These are phyloP conservation scores for Lasiosphaeria ovina DNA, from an alignment of 495 filamentous ascomycete species.

Conservation along the genomic window DNA sequence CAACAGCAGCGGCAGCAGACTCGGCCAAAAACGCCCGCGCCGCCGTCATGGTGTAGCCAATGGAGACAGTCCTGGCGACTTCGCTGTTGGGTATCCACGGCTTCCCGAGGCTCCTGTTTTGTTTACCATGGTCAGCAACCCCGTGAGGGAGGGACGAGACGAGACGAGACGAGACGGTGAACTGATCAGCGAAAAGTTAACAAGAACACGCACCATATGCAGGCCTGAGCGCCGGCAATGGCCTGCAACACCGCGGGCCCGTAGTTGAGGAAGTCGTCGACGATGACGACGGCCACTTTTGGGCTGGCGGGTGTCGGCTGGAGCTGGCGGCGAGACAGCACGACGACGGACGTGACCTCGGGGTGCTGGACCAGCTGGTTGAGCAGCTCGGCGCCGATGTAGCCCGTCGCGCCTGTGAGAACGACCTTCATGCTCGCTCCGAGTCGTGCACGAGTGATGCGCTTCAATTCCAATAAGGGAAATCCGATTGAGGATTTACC, in stretches of 20 bases:
- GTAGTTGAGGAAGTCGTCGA: slow-evolving; percentile 1
- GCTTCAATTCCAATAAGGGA: no score
- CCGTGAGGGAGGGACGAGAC: no score
- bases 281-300: neutral
- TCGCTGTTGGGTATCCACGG: neutral
- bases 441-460: no score
- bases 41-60: neutral
- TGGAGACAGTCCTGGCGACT: neutral
- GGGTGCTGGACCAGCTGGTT: neutral
- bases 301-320: neutral
- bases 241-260: neutral
- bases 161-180: no score
- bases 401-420: neutral
- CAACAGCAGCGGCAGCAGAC: no score
- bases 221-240: neutral
- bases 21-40: neutral
- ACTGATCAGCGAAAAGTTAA: no score
- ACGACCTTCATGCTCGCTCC: neutral
- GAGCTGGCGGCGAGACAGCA: neutral
- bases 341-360: neutral
- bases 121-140: no score
- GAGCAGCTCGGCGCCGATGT: neutral
- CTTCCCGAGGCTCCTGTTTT: neutral
- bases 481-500: no score
- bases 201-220: neutral